Evolutionary conservation across 306 rosid genomes (phyloP), one percentile per base, ranked within the genome.

Genomic region (Lathyrus oleraceus): DNA sequence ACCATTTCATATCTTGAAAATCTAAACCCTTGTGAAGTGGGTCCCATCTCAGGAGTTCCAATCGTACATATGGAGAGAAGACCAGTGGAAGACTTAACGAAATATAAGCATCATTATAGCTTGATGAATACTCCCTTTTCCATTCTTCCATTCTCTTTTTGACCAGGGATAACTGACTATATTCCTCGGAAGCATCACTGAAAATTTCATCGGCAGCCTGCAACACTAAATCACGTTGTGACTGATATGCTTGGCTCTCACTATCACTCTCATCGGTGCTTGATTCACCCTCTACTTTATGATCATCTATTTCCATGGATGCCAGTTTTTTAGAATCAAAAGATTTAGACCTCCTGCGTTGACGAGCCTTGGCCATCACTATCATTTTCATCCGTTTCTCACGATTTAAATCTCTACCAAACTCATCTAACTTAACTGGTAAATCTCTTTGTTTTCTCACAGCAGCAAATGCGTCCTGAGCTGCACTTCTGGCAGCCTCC

Each of bases 201-300:
- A 94, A 90, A 74, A 90, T 83, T 76, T 87, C 83, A 75, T 76
- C 92, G 49, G 98, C 96, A 78, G 92, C 89, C 85, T 86, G 90
- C 65, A 94, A 82, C 81, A 94, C 81, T 59, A 77, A 58, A 73
- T 87, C 86, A 47, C 71, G 76, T 66, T 88, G 91, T 25, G 91
- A 83, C 69, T 87, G 64, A 67, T 85, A 94, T 11, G 87, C 90
- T 73, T 78, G 81, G 73, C 86, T 83, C 78, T 94, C 96, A 67
- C 84, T 87, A 69, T 88, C 98, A 85, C 98, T 94, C 88, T 94
- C 98, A 70, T 94, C 98, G 0, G 97, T 88, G 88, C 97, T 94
- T 25, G 92, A 87, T 75, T 94, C 98, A 52, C 98, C 98, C 81
- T 93, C 98, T 75, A 90, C 73, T 75, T 79, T 87, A 67, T 52